Conservation (phyloP, 805 yeast genomes). For the Peterozyma xylosa region DNA sequence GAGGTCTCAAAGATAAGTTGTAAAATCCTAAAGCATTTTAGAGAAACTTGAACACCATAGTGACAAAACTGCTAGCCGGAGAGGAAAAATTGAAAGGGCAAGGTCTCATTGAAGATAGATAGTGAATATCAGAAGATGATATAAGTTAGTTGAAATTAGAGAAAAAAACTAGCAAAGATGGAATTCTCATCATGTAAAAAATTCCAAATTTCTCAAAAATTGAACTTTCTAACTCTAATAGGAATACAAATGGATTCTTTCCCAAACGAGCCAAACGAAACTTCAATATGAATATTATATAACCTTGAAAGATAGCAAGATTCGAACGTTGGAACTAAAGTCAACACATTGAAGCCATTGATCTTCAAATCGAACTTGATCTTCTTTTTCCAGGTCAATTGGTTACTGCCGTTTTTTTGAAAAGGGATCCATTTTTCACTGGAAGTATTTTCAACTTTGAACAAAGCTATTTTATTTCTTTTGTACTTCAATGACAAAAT, state of each 20-base stretch:
- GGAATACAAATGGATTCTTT: slow-evolving; percentile 4
- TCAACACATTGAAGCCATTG: slow-evolving; percentile 34
- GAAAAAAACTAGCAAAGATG: too few species aligned
- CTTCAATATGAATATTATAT: slow-evolving; percentile 27
- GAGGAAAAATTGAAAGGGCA: too few species aligned
- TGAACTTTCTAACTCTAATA: slow-evolving; percentile 11
- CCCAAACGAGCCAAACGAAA: slow-evolving; percentile 5
- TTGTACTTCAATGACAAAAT: slow-evolving; percentile 11
- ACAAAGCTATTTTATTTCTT: slow-evolving; percentile 8
- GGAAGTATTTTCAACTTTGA: slow-evolving; percentile 2
- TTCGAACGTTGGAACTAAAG: slow-evolving; percentile 56
- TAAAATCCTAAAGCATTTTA: too few species aligned
- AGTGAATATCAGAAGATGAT: too few species aligned
- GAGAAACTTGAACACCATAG: too few species aligned
- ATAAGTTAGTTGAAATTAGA: too few species aligned
- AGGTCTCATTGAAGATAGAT: too few species aligned
- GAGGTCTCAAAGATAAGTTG: too few species aligned
- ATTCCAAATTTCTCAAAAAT: not conserved
- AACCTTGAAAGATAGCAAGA: slow-evolving; percentile 54
- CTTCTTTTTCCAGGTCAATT: not conserved
- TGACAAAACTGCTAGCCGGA: too few species aligned
- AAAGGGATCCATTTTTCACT: not conserved
- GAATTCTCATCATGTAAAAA: too few species aligned
- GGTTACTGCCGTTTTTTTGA: not conserved
- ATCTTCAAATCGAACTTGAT: slow-evolving; percentile 34